These are phyloP conservation scores for Senecio squalidus DNA, from an alignment of 140 eudicot species.

Conservation along the genomic window DNA sequence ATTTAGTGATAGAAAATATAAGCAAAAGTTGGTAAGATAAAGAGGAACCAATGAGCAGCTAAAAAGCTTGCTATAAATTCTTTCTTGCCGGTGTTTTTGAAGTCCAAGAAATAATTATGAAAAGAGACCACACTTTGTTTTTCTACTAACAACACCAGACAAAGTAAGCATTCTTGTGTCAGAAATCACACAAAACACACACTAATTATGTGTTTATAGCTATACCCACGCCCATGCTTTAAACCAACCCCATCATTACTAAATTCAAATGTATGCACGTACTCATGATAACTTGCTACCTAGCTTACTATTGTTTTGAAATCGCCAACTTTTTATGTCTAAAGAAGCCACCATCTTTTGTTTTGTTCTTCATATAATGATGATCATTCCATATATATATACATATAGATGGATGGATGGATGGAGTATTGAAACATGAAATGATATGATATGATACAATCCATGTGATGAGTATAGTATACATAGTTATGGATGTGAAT, in stretches of 20 bases:
- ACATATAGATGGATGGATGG: neutral
- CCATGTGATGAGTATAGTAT: neutral
- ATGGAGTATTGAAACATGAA: neutral
- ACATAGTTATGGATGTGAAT: neutral
- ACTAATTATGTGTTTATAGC: slow-evolving; percentile 4
- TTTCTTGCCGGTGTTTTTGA: slow-evolving; percentile 65
- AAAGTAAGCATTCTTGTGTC: slow-evolving; percentile 73
- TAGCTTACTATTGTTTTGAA: slow-evolving; percentile 9
- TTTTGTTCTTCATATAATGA: slow-evolving; percentile 22
- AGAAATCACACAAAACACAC: slow-evolving; percentile 30
- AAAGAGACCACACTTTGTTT: slow-evolving; percentile 34
- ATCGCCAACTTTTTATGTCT: neutral
- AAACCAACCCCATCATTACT: slow-evolving; percentile 32
- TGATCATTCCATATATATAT: slow-evolving; percentile 20
- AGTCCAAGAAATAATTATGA: slow-evolving; percentile 39
- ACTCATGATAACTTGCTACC: slow-evolving; percentile 31
- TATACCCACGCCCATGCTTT: slow-evolving; percentile 34
- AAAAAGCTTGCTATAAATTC: slow-evolving; percentile 58
- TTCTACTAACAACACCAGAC: slow-evolving; percentile 31
- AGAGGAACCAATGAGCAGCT: slow-evolving; percentile 68
- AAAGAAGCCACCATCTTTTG: slow-evolving; percentile 28
- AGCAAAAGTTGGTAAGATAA: slow-evolving; percentile 44
- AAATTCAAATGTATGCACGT: no score
- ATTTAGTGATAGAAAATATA: slow-evolving; percentile 34
- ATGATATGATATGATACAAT: neutral